Evolutionary conservation across 2,329 filamentous ascomycete species (phyloP).

Genomic region (Teratosphaeria gauchensis): DNA sequence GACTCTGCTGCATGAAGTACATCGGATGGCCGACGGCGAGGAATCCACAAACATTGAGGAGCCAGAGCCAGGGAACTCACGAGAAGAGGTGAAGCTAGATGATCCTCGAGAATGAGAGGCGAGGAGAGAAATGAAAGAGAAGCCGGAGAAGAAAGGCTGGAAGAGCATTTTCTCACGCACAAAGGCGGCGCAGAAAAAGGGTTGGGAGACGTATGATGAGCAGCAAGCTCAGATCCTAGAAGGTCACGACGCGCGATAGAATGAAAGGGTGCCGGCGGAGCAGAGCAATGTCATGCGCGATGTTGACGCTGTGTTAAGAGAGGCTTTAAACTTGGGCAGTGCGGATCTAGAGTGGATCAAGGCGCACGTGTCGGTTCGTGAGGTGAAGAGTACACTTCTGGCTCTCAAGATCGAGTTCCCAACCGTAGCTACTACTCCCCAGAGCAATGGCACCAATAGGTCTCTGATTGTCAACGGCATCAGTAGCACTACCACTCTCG

Average conservation of each 20-base stretch:
- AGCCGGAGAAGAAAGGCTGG: constrained; percentile 62
- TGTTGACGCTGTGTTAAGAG: constrained; percentile 73
- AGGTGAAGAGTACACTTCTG: constrained; percentile 79
- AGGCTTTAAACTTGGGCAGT: constrained; percentile 58
- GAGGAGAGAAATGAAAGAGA: constrained; percentile 69
- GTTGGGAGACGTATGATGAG: constrained; percentile 92
- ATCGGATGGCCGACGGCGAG: constrained; percentile 84
- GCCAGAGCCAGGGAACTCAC: constrained; percentile 90
- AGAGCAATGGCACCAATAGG: not conserved
- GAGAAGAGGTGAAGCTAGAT: constrained; percentile 78
- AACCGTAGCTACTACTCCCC: not conserved
- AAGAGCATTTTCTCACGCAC: constrained; percentile 72
- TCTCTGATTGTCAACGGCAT: constrained; percentile 1
- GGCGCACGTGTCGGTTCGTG: constrained; percentile 41
- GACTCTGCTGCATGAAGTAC: constrained; percentile 71
- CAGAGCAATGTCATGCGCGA: constrained; percentile 68
- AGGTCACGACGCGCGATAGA: constrained; percentile 35
- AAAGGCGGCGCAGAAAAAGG: constrained; percentile 64
- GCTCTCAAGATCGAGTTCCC: constrained; percentile 63
- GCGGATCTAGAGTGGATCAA: constrained; percentile 67
- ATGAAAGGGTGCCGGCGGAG: constrained; percentile 36
- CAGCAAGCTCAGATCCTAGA: constrained; percentile 33
- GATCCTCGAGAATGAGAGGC: constrained; percentile 92
- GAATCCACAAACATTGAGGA: constrained; percentile 97
- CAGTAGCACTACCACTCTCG: constrained; percentile 2